These are phyloP conservation scores for Dorcoceras hygrometricum DNA, from an alignment of 257 asterid species.

Conservation along the genomic window DNA sequence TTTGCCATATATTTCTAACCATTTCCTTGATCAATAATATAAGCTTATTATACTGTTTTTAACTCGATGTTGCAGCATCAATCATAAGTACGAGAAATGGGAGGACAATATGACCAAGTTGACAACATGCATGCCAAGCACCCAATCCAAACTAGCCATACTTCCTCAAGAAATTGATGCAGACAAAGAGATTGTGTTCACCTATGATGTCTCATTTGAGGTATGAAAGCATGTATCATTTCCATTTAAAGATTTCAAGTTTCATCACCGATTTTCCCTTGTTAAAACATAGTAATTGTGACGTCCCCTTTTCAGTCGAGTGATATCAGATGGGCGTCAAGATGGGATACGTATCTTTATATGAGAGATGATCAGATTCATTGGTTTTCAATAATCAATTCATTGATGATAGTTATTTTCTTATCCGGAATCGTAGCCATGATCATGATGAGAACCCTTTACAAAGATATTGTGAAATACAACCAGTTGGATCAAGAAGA, in stretches of 20 bases:
- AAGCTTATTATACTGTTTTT: not conserved
- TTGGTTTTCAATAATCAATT: slow-evolving; percentile 51
- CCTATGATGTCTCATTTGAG: slow-evolving; percentile 54
- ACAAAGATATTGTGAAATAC: slow-evolving; percentile 44
- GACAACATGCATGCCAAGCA: slow-evolving; percentile 33
- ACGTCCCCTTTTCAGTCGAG: slow-evolving; percentile 34
- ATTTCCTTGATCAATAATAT: slow-evolving; percentile 4
- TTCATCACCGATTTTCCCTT: not conserved
- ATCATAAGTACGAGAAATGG: slow-evolving; percentile 45
- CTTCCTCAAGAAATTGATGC: slow-evolving; percentile 43
- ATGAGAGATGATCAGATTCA: slow-evolving; percentile 48
- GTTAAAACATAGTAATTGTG: not conserved
- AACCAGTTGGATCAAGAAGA: slow-evolving; percentile 50
- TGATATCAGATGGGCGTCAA: slow-evolving; percentile 55
- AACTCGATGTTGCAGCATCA: slow-evolving; percentile 29
- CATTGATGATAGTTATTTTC: slow-evolving; percentile 53
- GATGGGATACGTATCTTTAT: slow-evolving; percentile 54
- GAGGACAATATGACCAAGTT: slow-evolving; percentile 35
- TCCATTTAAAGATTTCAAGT: not conserved
- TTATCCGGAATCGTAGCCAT: slow-evolving; percentile 57
- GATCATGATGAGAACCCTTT: slow-evolving; percentile 52
- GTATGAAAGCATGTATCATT: slow-evolving; percentile 25
- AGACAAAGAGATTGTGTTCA: slow-evolving; percentile 43
- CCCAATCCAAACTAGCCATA: slow-evolving; percentile 20
- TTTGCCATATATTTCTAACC: slow-evolving; percentile 22